phyloP scores from a whole-genome alignment of 495 filamentous ascomycete species.

The Trichocladium uniseriatum region DNA sequence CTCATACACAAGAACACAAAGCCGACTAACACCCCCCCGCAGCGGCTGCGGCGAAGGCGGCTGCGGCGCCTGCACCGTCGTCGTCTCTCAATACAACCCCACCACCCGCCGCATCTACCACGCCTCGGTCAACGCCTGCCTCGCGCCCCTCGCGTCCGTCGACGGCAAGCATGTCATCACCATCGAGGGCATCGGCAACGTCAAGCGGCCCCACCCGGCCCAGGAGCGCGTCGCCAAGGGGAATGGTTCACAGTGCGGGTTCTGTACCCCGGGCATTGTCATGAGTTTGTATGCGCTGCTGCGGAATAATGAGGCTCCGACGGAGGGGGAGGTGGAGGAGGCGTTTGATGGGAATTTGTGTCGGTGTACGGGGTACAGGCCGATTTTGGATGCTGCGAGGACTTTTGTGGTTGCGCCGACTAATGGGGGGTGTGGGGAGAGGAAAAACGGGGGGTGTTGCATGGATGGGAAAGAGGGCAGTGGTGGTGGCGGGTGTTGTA shows the following conservation, averaged over 20 bases:
- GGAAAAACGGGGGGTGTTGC: slow-evolving; percentile 62
- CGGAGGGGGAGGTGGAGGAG: slow-evolving; percentile 71
- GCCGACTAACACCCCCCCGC: slow-evolving; percentile 27
- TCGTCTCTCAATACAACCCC: slow-evolving; percentile 84
- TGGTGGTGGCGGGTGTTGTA: slow-evolving; percentile 55
- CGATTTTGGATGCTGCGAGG: slow-evolving; percentile 86
- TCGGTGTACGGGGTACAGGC: slow-evolving; percentile 89
- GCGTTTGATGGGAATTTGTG: slow-evolving; percentile 95
- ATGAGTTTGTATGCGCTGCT: slow-evolving; percentile 88
- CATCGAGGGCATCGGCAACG: slow-evolving; percentile 91
- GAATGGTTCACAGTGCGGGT: slow-evolving; percentile 62
- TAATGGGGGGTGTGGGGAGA: slow-evolving; percentile 36
- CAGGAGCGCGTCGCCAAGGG: slow-evolving; percentile 83
- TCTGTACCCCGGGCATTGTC: slow-evolving; percentile 95
- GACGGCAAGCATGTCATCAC: slow-evolving; percentile 99
- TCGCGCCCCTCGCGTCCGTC: slow-evolving; percentile 83
- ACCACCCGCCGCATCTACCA: slow-evolving; percentile 87
- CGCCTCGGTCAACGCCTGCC: slow-evolving; percentile 86
- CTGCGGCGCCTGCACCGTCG: slow-evolving; percentile 94
- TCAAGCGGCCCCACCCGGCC: slow-evolving; percentile 76
- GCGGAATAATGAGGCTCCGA: slow-evolving; percentile 59
- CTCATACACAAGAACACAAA: background rate
- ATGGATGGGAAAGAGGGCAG: slow-evolving; percentile 46
- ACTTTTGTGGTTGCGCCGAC: slow-evolving; percentile 50
- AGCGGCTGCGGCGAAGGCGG: slow-evolving; percentile 90